Conservation (phyloP, 345 rosid species). For the Hirschfeldia incana region DNA sequence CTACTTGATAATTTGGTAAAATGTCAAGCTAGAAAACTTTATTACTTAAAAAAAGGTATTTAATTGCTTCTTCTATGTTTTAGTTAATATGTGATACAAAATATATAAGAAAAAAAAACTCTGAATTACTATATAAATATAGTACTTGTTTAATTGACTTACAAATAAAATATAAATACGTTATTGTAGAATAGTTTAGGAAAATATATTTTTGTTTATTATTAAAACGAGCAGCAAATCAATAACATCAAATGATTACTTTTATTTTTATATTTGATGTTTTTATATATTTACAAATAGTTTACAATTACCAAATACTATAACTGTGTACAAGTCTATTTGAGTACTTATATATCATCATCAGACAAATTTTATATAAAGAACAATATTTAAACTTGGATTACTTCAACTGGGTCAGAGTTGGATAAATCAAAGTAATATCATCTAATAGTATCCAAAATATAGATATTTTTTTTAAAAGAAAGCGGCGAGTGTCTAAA, state of each 20-base stretch:
- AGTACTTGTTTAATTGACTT: neutral
- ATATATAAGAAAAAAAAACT: neutral
- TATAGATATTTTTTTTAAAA: neutral
- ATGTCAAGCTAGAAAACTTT: too few relatives aligned
- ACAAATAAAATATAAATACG: neutral
- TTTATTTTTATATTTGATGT: too few relatives aligned
- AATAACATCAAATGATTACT: neutral
- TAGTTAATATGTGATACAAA: neutral
- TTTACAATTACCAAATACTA: too few relatives aligned
- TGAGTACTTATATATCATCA: neutral
- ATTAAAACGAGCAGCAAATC: neutral
- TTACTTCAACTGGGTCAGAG: neutral
- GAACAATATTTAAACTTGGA: neutral
- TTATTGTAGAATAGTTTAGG: too few relatives aligned
- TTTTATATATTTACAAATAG: too few relatives aligned
- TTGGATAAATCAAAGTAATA: neutral
- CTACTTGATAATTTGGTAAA: neutral
- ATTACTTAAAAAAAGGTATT: too few relatives aligned
- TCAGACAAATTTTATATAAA: neutral
- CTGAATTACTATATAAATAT: neutral
- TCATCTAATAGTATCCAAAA: neutral
- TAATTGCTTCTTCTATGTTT: neutral
- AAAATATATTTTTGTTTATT: neutral
- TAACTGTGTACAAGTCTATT: too few relatives aligned
- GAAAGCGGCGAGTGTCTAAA: neutral